These are phyloP conservation scores for Gentiana dahurica DNA, from an alignment of 257 asterid species.

Conservation along the genomic window DNA sequence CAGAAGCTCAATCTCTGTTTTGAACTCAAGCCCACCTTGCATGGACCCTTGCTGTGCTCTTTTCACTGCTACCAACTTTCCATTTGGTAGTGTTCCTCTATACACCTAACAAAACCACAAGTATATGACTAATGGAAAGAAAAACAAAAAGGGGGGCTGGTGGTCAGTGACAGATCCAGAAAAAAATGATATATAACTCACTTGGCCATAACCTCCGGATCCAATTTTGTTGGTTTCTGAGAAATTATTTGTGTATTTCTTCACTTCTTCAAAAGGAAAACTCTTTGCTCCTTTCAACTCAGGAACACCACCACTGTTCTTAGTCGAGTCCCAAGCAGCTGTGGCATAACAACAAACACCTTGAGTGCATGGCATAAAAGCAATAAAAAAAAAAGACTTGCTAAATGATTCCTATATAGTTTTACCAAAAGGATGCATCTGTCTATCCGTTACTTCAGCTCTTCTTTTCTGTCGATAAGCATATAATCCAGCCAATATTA, in stretches of 20 bases:
- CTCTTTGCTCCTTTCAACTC: slow-evolving; percentile 61
- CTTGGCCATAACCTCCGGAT: slow-evolving; percentile 92
- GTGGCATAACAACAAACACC: slow-evolving; percentile 18
- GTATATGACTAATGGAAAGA: neutral
- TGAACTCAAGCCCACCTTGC: slow-evolving; percentile 77
- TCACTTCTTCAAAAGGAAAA: slow-evolving; percentile 72
- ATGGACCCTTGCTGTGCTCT: slow-evolving; percentile 69
- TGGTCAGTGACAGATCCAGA: neutral
- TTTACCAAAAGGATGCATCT: slow-evolving; percentile 77
- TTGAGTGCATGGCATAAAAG: neutral
- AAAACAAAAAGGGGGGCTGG: neutral
- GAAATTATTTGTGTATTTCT: slow-evolving; percentile 66
- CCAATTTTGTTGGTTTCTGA: slow-evolving; percentile 54
- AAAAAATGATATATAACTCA: slow-evolving; percentile 13
- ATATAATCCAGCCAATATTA: slow-evolving; percentile 54
- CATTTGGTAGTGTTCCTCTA: slow-evolving; percentile 60
- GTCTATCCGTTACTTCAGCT: slow-evolving; percentile 57
- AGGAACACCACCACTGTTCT: slow-evolving; percentile 74
- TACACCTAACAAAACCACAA: slow-evolving; percentile 38
- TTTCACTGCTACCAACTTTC: slow-evolving; percentile 65
- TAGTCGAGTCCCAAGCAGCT: slow-evolving; percentile 65
- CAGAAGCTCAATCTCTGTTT: slow-evolving; percentile 94
- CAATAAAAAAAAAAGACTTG: slow-evolving; percentile 3
- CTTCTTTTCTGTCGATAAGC: slow-evolving; percentile 63
- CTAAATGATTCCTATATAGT: slow-evolving; percentile 1